Percentiles rank a stretch among this genome's conserved stretches.
These are phyloP conservation scores for Podospora didyma DNA, from an alignment of 495 filamentous ascomycete species.

Conservation along the genomic window DNA sequence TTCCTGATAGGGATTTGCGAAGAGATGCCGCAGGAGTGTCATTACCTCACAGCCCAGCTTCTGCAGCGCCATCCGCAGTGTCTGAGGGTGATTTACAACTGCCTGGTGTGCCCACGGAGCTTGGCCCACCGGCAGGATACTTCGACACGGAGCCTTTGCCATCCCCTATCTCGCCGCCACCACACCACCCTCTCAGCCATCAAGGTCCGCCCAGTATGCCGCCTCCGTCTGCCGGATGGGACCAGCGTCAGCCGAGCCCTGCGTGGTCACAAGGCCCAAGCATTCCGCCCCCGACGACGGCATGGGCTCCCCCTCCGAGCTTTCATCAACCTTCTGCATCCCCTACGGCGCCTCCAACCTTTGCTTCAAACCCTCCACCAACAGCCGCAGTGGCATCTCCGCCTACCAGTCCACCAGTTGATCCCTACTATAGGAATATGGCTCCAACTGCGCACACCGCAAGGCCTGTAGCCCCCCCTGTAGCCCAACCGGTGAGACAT, in stretches of 20 bases:
- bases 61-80: slow-evolving; percentile 38
- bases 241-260: slow-evolving; percentile 15
- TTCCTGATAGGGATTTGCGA: slow-evolving; percentile 40
- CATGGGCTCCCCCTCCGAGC: slow-evolving; percentile 8
- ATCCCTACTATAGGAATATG: slow-evolving; percentile 17
- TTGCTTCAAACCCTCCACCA: slow-evolving; percentile 18
- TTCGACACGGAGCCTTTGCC: slow-evolving; percentile 21
- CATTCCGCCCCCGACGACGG: slow-evolving; percentile 2
- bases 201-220: slow-evolving; percentile 18
- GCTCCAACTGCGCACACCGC: slow-evolving; percentile 15
- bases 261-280: slow-evolving; percentile 15
- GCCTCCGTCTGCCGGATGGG: slow-evolving; percentile 14
- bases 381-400: slow-evolving; percentile 28
- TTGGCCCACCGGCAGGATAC: slow-evolving; percentile 24
- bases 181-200: slow-evolving; percentile 14
- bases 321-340: slow-evolving; percentile 14
- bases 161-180: slow-evolving; percentile 21
- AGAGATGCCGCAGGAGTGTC: slow-evolving; percentile 32
- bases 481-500: slow-evolving; percentile 8
- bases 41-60: slow-evolving; percentile 36
- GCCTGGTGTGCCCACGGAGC: slow-evolving; percentile 29
- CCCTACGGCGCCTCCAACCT: slow-evolving; percentile 23
- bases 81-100: slow-evolving; percentile 27
- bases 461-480: slow-evolving; percentile 9
- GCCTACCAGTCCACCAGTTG: slow-evolving; percentile 20